These are phyloP conservation scores for Miscanthus sacchariflorus DNA, from an alignment of 202 grass and related monocot species.

Conservation along the genomic window DNA sequence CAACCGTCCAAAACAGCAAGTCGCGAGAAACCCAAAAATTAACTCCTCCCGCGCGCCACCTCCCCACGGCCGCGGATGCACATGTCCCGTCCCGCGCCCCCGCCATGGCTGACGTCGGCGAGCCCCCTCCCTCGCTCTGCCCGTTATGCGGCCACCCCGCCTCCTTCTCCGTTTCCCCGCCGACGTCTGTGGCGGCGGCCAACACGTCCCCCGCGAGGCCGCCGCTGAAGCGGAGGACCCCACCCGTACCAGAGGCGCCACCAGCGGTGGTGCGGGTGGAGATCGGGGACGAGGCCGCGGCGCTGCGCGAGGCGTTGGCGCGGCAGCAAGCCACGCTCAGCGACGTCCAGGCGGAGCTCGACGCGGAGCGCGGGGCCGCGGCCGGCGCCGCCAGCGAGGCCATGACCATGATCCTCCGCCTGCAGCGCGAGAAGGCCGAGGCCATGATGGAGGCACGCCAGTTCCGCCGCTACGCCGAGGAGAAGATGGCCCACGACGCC, in stretches of 20 bases:
- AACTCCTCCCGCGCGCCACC: conserved; percentile 31
- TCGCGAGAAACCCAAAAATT: conserved; percentile 25
- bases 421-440: conserved; percentile 90
- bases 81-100: conserved; percentile 20
- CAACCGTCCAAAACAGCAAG: neutral
- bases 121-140: conserved; percentile 23
- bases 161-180: neutral
- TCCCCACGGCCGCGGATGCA: conserved; percentile 14
- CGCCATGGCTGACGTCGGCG: conserved; percentile 41
- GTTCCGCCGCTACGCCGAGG: conserved; percentile 78
- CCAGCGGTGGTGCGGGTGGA: conserved; percentile 52
- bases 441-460: conserved; percentile 81
- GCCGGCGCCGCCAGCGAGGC: conserved; percentile 75
- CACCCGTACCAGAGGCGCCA: conserved; percentile 22
- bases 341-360: conserved; percentile 65
- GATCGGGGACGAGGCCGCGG: conserved; percentile 59
- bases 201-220: neutral
- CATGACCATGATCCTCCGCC: conserved; percentile 89
- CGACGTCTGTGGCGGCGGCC: neutral
- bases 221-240: neutral
- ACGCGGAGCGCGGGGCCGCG: conserved; percentile 78
- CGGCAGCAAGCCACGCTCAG: conserved; percentile 51
- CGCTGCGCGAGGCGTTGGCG: conserved; percentile 60
- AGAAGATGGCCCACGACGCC: conserved; percentile 76
- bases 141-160: conserved; percentile 51